Evolutionary conservation across 495 filamentous ascomycete species (phyloP), one percentile per base, ranked within the genome.

Genomic region (Haplographium delicatum): DNA sequence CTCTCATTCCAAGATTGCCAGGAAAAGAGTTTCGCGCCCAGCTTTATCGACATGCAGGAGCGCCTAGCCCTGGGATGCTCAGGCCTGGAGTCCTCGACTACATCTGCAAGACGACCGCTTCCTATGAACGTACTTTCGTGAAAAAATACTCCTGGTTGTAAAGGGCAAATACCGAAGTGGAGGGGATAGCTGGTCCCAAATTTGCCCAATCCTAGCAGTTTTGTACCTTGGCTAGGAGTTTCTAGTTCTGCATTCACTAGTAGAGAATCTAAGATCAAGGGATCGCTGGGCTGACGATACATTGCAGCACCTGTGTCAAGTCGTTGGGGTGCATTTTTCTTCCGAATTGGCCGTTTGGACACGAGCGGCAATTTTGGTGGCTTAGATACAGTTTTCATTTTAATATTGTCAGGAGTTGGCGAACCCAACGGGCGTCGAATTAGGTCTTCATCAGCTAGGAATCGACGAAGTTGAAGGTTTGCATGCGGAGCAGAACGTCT

Each of bases 51-150:
- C 16, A 23, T 65, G 58, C 6, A 52, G 37, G 5, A 55, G 27
- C 28, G 13, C 62, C 23, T 59, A 59, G 3, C 64, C 55, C n/a
- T 26, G 52, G 26, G 58, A 57, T 13, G 70, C 47, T 3, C 46
- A 54, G n/a, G 56, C 62, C 24, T 45, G 56, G 37, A 52, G 51
- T 18, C 44, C 63, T 26, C 47, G 56, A 80, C 63, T 9, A 73
- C 81, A 43, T 69, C 74, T 30, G 60, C 60, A 43, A 95, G 73
- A 19, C 78, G 74, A 0, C 85, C 87, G 57, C 80, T 83, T 13
- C 90, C 89, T 42, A 95, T 72, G 42, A 94, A 75, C 9, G 89
- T 90, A 41, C 66, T 75, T 56, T 83, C 71, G 57, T 91, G 87
- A 57, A 94, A 93, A 64, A 75, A 93, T 1, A 82, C 83, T 0